Evolutionary conservation across 805 yeast genomes (phyloP).

Genomic region (Pichia cephalocereana): DNA sequence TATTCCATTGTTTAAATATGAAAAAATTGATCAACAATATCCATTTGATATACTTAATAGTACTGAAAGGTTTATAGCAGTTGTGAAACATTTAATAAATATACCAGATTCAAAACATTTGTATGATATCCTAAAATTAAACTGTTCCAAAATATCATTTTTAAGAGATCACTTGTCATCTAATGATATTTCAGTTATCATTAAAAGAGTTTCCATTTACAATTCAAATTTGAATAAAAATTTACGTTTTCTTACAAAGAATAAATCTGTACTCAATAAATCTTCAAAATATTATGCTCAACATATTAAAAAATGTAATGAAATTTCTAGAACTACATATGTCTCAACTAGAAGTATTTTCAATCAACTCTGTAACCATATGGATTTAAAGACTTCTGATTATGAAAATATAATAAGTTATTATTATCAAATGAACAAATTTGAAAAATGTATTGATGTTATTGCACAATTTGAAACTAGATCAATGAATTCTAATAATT

Average conservation of each 20-base stretch:
- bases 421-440: slow-evolving; percentile 11
- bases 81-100: not conserved
- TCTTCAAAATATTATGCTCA: not conserved
- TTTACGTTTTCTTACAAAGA: slow-evolving; percentile 1
- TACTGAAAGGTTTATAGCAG: not conserved
- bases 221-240: slow-evolving; percentile 1
- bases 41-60: not conserved
- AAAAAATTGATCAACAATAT: not conserved
- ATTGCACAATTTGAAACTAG: slow-evolving; percentile 15
- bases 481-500: slow-evolving; percentile 1
- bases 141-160: not conserved
- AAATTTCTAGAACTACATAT: not conserved
- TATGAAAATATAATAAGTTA: slow-evolving; percentile 20
- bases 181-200: slow-evolving; percentile 7
- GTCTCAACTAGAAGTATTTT: slow-evolving; percentile 2
- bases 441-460: slow-evolving; percentile 14
- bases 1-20: not conserved
- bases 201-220: slow-evolving; percentile 1
- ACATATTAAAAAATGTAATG: not conserved
- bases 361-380: not conserved
- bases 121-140: slow-evolving; percentile 2
- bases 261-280: not conserved
- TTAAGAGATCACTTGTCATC: not conserved
- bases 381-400: slow-evolving; percentile 9
- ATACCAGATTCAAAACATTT: slow-evolving; percentile 1